Conservation (phyloP, 176 grass and related monocot species). For the Carex parvula region DNA sequence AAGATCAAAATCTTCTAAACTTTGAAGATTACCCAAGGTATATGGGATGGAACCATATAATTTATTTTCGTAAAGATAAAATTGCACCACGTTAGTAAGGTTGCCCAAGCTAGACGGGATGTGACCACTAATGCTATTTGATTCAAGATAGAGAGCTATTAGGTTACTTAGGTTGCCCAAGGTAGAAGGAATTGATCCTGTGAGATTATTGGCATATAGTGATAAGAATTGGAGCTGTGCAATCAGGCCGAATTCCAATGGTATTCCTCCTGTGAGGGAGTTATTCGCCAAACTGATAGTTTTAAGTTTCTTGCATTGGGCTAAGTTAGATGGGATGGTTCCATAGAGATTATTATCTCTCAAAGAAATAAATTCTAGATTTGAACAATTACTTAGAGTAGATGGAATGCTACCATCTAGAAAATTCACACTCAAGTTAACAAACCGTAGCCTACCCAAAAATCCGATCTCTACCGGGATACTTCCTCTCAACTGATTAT, state of each 20-base stretch:
- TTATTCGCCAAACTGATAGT: neutral
- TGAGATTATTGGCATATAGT: too few species aligned
- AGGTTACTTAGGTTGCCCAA: too few species aligned
- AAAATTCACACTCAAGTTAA: constrained; percentile 19
- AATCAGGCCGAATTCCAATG: neutral
- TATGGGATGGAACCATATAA: neutral
- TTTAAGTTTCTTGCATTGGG: constrained; percentile 2
- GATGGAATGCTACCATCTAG: constrained; percentile 30
- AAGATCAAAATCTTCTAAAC: neutral
- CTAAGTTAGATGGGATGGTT: constrained; percentile 23
- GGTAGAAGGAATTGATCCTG: too few species aligned
- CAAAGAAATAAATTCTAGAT: constrained; percentile 8
- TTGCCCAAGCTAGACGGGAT: too few species aligned
- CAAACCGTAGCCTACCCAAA: neutral
- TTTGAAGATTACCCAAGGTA: neutral
- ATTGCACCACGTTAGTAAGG: too few species aligned
- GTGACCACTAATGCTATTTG: too few species aligned
- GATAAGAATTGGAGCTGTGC: too few species aligned
- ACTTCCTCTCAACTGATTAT: constrained; percentile 21
- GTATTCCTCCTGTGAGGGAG: constrained; percentile 8
- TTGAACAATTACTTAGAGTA: constrained; percentile 26
- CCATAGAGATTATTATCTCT: constrained; percentile 17
- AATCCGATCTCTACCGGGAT: constrained; percentile 25
- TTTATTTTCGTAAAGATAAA: too few species aligned
- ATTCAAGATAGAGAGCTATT: too few species aligned